These are phyloP conservation scores for Alternaria sp. DNA, from an alignment of 2,329 filamentous ascomycete species.

Conservation along the genomic window DNA sequence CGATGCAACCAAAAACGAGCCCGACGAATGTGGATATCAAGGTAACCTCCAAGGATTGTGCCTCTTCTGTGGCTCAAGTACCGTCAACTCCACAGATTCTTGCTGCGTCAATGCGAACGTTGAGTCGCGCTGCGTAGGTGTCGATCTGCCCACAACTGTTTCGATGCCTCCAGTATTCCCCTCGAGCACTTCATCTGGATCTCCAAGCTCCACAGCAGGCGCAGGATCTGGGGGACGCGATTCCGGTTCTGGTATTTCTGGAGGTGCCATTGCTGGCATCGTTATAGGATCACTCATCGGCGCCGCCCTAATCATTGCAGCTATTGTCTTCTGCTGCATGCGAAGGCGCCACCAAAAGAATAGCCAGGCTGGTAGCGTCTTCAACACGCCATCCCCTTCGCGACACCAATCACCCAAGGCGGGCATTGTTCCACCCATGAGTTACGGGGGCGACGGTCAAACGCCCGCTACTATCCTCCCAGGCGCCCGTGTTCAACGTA, in stretches of 20 bases:
- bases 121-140: constrained; percentile 74
- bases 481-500: constrained; percentile 89
- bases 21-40: constrained; percentile 84
- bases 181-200: constrained; percentile 67
- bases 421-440: constrained; percentile 52
- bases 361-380: constrained; percentile 75
- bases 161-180: constrained; percentile 66
- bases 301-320: constrained; percentile 70
- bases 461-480: constrained; percentile 67
- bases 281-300: constrained; percentile 82
- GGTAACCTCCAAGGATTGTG: constrained; percentile 78
- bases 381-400: constrained; percentile 86
- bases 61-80: constrained; percentile 82
- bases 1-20: constrained; percentile 79
- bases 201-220: constrained; percentile 48
- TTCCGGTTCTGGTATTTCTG: constrained; percentile 66
- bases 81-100: constrained; percentile 90
- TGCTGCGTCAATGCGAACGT: constrained; percentile 87
- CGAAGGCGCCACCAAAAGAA: constrained; percentile 63
- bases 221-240: constrained; percentile 42
- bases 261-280: constrained; percentile 90
- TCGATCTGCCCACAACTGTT: constrained; percentile 78
- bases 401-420: constrained; percentile 45
- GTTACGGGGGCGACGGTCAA: constrained; percentile 51
- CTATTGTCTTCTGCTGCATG: constrained; percentile 68